Base-by-base conservation (phyloP, 345 rosid genomes). In the Salix caprea region DNA sequence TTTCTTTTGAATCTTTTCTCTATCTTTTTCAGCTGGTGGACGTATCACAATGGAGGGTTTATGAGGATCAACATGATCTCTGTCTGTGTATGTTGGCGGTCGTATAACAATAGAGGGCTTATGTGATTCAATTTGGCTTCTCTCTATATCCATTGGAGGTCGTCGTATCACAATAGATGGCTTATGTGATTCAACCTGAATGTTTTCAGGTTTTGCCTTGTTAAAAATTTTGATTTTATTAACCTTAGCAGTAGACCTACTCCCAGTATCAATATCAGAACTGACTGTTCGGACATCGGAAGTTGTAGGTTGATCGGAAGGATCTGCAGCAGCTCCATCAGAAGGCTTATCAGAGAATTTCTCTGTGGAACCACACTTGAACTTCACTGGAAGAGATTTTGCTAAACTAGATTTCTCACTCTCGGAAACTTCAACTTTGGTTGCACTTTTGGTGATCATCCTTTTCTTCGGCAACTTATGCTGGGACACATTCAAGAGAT, bases 11-110 rank as follows among this genome's bases (percentile, higher is more conserved):
- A 84, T 76, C 76, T 82, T 91, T 46, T 90, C 94, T 82, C 87
- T 89, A 71, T 90, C 94, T 67, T 79, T 85, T 4, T 86, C 88
- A 12, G 90, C 82, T 1, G 97, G 99, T 15, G 97, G 99, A 50
- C 90, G 87, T 82, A 96, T 93, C 77, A 93, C 91, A 44, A 93
- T 81, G 71, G 93, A 88, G 61, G 91, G 92, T 83, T 87, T 92
- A 81, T 86, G 89, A 82, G 87, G 77, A 80, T 91, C 94, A 74
- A 80, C 84, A 77, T 84, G 90, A 73, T 84, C 89, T 84, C 80
- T 89, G 18, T 87, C 96, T 67, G 76, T 72, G 75, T 80, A 88
- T 65, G 88, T 70, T n/a, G 90, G 91, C 69, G 94, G 91, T 71
- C 80, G 83, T 72, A 92, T 86, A 73, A 90, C 84, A 69, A 91